Conservation (phyloP, 2,329 filamentous ascomycete species). For the Sporothrix phasma region DNA sequence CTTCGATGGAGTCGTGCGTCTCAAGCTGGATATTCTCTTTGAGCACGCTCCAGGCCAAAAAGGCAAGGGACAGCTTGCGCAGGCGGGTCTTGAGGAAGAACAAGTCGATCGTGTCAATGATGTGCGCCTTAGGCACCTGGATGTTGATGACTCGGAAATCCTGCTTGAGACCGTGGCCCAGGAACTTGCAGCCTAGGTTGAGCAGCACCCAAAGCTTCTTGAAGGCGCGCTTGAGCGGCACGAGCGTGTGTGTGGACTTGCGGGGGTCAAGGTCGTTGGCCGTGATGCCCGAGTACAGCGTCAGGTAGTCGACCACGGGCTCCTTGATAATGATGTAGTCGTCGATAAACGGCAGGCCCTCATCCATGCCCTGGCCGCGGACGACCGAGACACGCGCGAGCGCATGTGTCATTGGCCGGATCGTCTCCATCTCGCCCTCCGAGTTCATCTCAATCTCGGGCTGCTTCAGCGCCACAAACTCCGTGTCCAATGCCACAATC, state of each 20-base stretch:
- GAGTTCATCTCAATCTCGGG: conserved; percentile 95
- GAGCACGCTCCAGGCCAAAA: conserved; percentile 82
- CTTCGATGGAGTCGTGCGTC: conserved; percentile 91
- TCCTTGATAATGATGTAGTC: conserved; percentile 93
- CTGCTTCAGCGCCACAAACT: conserved; percentile 87
- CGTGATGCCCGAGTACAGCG: conserved; percentile 85
- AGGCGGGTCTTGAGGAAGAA: conserved; percentile 75
- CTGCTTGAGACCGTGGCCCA: conserved; percentile 86
- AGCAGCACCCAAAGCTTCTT: conserved; percentile 97
- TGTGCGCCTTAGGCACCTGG: conserved; percentile 78
- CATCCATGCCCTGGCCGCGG: conserved; percentile 64
- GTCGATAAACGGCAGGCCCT: conserved; percentile 85
- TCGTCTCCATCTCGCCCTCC: conserved; percentile 83
- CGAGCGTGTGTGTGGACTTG: conserved; percentile 69
- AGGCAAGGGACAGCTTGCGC: conserved; percentile 82
- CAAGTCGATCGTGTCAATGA: conserved; percentile 87
- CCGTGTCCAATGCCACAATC: conserved; percentile 84
- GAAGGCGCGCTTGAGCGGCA: conserved; percentile 84
- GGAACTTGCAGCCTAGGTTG: conserved; percentile 86
- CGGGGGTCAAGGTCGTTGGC: conserved; percentile 73
- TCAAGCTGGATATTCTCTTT: conserved; percentile 90
- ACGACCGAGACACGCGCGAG: conserved; percentile 89
- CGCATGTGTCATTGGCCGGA: conserved; percentile 80
- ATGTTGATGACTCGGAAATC: conserved; percentile 99
- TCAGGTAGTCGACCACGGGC: conserved; percentile 89